phyloP scores from a whole-genome alignment of 345 rosid species.

The Aurinia saxatilis region DNA sequence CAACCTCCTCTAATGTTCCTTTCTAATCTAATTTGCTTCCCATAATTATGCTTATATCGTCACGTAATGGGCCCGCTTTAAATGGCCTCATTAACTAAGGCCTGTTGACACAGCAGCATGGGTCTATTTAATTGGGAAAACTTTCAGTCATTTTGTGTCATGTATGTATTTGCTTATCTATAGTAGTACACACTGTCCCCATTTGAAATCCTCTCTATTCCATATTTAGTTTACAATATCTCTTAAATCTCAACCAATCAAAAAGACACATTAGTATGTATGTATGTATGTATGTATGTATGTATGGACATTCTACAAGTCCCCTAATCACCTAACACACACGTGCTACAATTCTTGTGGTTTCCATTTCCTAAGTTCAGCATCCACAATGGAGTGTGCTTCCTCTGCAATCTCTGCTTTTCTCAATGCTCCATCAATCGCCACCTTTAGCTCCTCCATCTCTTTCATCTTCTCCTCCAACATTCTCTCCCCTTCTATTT shows the following conservation, averaged over 20 bases:
- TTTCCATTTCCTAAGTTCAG: conserved; percentile 62
- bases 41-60: background rate
- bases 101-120: background rate
- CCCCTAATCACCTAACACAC: conserved; percentile 20
- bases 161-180: too few species aligned
- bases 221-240: too few species aligned
- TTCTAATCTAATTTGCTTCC: too few species aligned
- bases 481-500: conserved; percentile 34
- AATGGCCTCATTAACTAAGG: background rate
- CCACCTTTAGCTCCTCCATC: conserved; percentile 48
- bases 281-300: too few species aligned
- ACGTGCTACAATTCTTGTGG: conserved; percentile 23
- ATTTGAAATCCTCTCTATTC: too few species aligned
- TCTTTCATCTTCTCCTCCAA: conserved; percentile 49
- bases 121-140: too few species aligned
- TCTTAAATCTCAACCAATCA: background rate
- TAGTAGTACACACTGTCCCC: too few species aligned
- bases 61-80: conserved; percentile 3
- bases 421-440: conserved; percentile 58
- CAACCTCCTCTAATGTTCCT: too few species aligned
- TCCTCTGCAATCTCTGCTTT: conserved; percentile 66
- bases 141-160: too few species aligned
- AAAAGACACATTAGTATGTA: background rate
- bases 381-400: conserved; percentile 52
- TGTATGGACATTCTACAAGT: conserved; percentile 18